Evolutionary conservation across 2,329 filamentous ascomycete genomes (phyloP), one percentile per base, ranked within the genome.

Genomic region (Xylogone sp.): DNA sequence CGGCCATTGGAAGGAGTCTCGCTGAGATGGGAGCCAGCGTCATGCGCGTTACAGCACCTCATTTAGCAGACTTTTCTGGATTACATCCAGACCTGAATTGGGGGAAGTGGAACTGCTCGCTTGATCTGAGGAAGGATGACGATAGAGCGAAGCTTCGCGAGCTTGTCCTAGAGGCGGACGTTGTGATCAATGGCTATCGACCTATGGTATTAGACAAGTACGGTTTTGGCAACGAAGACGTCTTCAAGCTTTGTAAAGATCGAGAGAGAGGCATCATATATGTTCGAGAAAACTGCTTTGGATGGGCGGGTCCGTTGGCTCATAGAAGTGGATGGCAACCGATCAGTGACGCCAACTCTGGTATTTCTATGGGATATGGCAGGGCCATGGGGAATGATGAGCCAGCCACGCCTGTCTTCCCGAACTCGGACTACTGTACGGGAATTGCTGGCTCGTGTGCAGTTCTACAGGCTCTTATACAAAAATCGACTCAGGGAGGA

Each of bases 101-200:
- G 20, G 75, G 75, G 20, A 76, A 76, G 59, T 68, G 69, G 34
- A 74, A 71, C 2, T 67, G 72, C 5, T 65, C 66, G 9, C 63
- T 81, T 2, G 73, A 82, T 55, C 71, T 81, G 42, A 69, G 70
- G 48, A 65, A 70, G 2, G 56, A 67, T 1, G 60, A 65, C 1
- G 74, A 75, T 43, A 69, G 68, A 52, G 58, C 59, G 1, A 64
- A 70, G 3, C 62, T 80, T 0, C 59, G 66, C 1, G 63, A 68
- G 4, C 69, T 80, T 2, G 57, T 80, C n/a, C 59, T 61, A 6
- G 73, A 75, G 1, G 75, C 71, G 1, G 78, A 82, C 55, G 71
- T 81, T 39, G 74, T 81, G 52, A 61, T 81, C 20, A 75, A 81
- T 56, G 77, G 78, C 27, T 82, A 74, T 67, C 69, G 77, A 3